Base-by-base conservation (phyloP, 345 rosid species). In the Salix arbutifolia region DNA sequence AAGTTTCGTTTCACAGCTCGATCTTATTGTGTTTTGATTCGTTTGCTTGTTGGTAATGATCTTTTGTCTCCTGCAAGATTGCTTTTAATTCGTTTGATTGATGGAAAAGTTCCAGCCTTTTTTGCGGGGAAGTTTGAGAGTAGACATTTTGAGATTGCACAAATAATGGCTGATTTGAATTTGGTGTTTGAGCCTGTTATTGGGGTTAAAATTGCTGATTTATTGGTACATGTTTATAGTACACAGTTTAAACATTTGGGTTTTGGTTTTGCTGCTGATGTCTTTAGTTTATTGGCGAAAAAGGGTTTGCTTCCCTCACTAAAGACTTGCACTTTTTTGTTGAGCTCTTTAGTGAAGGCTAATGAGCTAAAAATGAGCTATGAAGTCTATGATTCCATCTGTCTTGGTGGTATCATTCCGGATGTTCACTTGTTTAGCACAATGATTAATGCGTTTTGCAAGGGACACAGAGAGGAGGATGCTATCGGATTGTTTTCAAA, bases 361-460 rank as follows among this genome's bases (percentile, higher is more conserved):
- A 87, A 85, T 38, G 92, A 91, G 84, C 78, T 86, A 44, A 82
- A 82, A 35, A 87, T 79, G 84, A 75, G 92, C 58, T 85, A 78
- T 26, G 84, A 85, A 74, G 89, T 88, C 33, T 87, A 87, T 65
- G 88, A 89, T 71, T 73, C 74, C 70, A 82, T 89, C 80, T 87
- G 86, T 76, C 50, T 33, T n/a, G 86, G 78, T 23, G 64, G 87
- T 21, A 60, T 89, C 75, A 69, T 74, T 76, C 92, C 83, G 0
- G 97, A 93, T 78, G 93, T 91, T 69, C 89, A 86, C 84, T 81
- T 88, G 87, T 91, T 86, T 70, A 93, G 90, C 65, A 88, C 88
- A 16, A 85, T 81, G 11, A 79, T 91, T 42, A 89, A 85, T 84
- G 93, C 91, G 37, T 87, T 87, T 62, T 91, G 88, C 68, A 90